Percentiles rank a stretch among this genome's conserved stretches.
These are phyloP conservation scores for Salvia splendens DNA, from an alignment of 257 asterid genomes.

Conservation along the genomic window DNA sequence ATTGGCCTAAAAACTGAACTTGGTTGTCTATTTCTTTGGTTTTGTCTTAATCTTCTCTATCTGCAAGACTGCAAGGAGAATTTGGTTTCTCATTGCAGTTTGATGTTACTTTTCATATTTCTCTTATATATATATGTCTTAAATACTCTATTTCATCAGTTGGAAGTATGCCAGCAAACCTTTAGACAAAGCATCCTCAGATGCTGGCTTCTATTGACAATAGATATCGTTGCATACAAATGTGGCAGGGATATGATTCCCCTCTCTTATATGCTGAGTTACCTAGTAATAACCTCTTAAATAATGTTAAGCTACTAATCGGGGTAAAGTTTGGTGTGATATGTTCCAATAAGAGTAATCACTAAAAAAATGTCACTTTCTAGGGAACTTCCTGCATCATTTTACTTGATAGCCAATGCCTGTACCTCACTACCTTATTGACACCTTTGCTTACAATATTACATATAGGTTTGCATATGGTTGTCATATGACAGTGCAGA, in stretches of 20 bases:
- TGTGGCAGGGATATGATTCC: constrained; percentile 2
- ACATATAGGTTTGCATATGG: not conserved
- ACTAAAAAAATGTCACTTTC: constrained; percentile 9
- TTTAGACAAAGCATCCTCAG: constrained; percentile 2
- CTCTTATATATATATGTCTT: not conserved
- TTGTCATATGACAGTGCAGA: constrained; percentile 10
- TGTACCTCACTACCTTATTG: not conserved
- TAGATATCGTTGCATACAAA: not conserved
- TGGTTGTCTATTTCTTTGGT: constrained; percentile 12
- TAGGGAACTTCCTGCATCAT: constrained; percentile 1
- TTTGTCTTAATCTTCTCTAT: not conserved
- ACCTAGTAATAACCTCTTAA: constrained; percentile 5
- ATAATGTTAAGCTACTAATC: constrained; percentile 9
- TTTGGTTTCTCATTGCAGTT: constrained; percentile 9
- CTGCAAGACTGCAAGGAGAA: not conserved
- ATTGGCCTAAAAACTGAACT: constrained; percentile 10
- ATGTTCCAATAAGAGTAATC: not conserved
- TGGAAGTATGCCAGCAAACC: not conserved
- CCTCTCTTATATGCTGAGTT: not conserved
- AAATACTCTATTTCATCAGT: not conserved
- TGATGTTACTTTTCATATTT: constrained; percentile 3
- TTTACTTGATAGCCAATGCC: constrained; percentile 10
- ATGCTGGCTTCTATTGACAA: constrained; percentile 10
- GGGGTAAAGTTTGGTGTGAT: not conserved
- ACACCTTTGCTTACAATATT: not conserved